Base-by-base conservation (phyloP, 306 rosid genomes). In the Notholithocarpus densiflorus region DNA sequence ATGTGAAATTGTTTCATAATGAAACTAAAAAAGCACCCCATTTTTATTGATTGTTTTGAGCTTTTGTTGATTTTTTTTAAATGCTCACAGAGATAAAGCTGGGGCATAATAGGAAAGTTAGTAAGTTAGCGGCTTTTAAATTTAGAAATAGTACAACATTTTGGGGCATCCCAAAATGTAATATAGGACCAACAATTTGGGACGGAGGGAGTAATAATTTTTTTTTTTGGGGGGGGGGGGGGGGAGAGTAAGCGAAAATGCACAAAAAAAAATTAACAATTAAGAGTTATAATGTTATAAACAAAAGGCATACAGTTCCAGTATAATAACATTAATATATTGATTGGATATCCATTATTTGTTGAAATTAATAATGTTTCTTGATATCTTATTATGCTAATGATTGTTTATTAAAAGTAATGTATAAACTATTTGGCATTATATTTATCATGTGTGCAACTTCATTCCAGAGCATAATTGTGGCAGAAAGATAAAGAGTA, bases 381-480 rank as follows among this genome's bases (percentile, higher is more conserved):
- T 68, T 3, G 72, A n/a, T 34, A 32, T 27, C 26, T 10, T 9
- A 10, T 29, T 31, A 31, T 64, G 43, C 70, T 64, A 18, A 11
- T 26, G 18, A 64, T 64, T 64, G 72, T 34, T 32, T 34, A 21
- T 34, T 34, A 66, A 66, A 31, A 5, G 26, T 32, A 45, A 27
- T 34, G 26, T 19, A 66, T 8, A 66, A n/a, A 32, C 72, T 8
- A 34, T n/a, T 19, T 26, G 51, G 51, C 27, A 18, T 64, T 29
- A 61, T 57, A 56, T 24, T 76, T 15, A 52, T 37, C 59, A 64
- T 31, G 9, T 24, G 83, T 68, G 77, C 72, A 70, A 55, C 71
- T 56, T 40, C 55, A 80, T 79, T 48, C 60, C 70, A 72, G 24
- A 72, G 71, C 66, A 81, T 45, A 53, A 45, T 81, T 59, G 52